Percentiles rank a stretch among this genome's conserved stretches.
Conservation (phyloP, 2,329 filamentous ascomycete species). For the Corynespora cassiicola region DNA sequence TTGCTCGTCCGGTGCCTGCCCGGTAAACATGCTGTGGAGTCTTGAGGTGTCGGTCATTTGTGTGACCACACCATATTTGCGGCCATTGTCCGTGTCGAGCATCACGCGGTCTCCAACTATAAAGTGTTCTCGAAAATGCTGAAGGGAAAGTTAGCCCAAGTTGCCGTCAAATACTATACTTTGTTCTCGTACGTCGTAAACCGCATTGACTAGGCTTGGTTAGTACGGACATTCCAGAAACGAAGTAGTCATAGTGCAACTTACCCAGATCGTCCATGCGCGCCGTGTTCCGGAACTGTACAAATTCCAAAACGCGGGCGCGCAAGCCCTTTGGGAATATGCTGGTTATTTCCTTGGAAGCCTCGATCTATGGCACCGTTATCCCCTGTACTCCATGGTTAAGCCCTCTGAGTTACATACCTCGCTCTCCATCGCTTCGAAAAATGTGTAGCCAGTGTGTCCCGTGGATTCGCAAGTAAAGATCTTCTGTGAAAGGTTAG, state of each 20-base stretch:
- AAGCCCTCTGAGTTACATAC: constrained; percentile 59
- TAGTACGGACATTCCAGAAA: no score
- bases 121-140: constrained; percentile 45
- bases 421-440: constrained; percentile 90
- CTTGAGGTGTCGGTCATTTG: constrained; percentile 39
- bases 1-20: constrained; percentile 33
- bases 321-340: constrained; percentile 91
- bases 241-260: no score
- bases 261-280: constrained; percentile 82
- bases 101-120: constrained; percentile 40
- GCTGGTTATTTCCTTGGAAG: constrained; percentile 87
- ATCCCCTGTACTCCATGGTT: constrained; percentile 32
- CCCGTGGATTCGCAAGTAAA: constrained; percentile 98
- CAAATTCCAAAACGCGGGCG: constrained; percentile 85
- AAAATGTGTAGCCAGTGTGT: constrained; percentile 88
- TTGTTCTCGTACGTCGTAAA: constrained; percentile 41
- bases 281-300: constrained; percentile 84
- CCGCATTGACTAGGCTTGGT: constrained; percentile 41
- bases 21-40: constrained; percentile 33
- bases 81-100: constrained; percentile 35
- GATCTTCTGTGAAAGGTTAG: constrained; percentile 63
- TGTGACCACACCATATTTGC: constrained; percentile 36
- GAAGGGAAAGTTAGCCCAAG: not conserved
- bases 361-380: constrained; percentile 55
- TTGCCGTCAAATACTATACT: not conserved